Evolutionary conservation across 306 rosid genomes (phyloP).

Genomic region (Vigna unguiculata): DNA sequence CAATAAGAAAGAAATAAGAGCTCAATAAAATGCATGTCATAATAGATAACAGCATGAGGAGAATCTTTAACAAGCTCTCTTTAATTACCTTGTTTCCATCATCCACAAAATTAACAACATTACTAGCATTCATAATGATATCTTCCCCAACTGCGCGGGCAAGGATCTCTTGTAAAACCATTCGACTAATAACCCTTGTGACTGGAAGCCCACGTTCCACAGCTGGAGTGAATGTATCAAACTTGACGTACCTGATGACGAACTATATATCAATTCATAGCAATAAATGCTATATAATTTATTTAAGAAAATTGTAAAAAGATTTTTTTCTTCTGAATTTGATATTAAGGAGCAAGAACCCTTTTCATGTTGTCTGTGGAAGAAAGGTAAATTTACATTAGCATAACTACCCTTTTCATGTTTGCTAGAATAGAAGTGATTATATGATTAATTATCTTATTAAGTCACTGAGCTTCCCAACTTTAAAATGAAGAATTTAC

Average conservation of each 20-base stretch:
- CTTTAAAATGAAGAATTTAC: neutral
- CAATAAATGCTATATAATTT: slow-evolving; percentile 21
- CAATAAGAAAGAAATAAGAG: slow-evolving; percentile 33
- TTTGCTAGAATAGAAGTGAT: slow-evolving; percentile 6
- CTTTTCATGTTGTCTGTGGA: slow-evolving; percentile 10
- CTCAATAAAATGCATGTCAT: slow-evolving; percentile 13
- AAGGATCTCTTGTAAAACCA: slow-evolving; percentile 82
- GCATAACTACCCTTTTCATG: slow-evolving; percentile 10
- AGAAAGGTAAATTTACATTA: slow-evolving; percentile 4
- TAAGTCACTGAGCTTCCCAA: slow-evolving; percentile 15
- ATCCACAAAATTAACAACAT: slow-evolving; percentile 77
- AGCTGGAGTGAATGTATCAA: slow-evolving; percentile 98
- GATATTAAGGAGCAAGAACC: slow-evolving; percentile 18
- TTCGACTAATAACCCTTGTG: slow-evolving; percentile 88
- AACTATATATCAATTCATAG: slow-evolving; percentile 50
- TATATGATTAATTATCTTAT: neutral
- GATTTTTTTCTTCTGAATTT: neutral
- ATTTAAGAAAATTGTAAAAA: slow-evolving; percentile 11
- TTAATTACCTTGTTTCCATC: slow-evolving; percentile 69
- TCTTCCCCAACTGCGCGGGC: slow-evolving; percentile 84
- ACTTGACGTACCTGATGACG: slow-evolving; percentile 84
- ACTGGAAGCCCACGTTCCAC: slow-evolving; percentile 92
- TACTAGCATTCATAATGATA: slow-evolving; percentile 66
- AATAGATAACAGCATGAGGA: neutral
- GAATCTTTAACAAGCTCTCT: slow-evolving; percentile 35